Percentiles rank a stretch among this genome's conserved stretches.
Conservation (phyloP, 352 stramenopile species). For the Phytopythium mirpurense region DNA sequence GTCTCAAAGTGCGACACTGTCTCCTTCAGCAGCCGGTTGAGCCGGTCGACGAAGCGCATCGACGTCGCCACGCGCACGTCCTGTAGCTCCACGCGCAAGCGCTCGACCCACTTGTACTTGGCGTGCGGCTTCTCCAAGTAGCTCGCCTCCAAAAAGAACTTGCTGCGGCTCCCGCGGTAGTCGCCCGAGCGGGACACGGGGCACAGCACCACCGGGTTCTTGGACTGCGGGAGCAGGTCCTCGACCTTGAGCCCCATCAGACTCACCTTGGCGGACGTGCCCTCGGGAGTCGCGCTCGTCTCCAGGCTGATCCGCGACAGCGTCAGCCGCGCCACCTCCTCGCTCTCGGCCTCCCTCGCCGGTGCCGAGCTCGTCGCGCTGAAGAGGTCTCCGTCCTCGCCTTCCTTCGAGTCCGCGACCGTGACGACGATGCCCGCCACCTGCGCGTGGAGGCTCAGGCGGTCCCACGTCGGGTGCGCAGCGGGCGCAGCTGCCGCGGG, state of each 20-base stretch:
- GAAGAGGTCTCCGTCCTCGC: slow-evolving; percentile 4
- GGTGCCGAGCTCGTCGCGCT: not conserved
- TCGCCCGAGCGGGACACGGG: slow-evolving; percentile 29
- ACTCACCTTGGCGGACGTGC: slow-evolving; percentile 54
- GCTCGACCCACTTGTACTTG: slow-evolving; percentile 71
- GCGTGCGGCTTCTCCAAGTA: slow-evolving; percentile 67
- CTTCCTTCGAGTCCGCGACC: slow-evolving; percentile 59
- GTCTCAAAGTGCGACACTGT: slow-evolving; percentile 67
- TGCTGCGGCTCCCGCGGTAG: slow-evolving; percentile 16
- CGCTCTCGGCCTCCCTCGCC: slow-evolving; percentile 10
- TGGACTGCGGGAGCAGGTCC: slow-evolving; percentile 56
- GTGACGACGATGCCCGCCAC: slow-evolving; percentile 67
- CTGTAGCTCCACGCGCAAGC: slow-evolving; percentile 50
- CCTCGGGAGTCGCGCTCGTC: slow-evolving; percentile 27
- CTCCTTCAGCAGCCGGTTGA: slow-evolving; percentile 53
- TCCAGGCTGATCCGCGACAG: slow-evolving; percentile 64
- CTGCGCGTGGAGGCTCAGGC: slow-evolving; percentile 61
- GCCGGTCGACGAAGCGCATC: slow-evolving; percentile 74
- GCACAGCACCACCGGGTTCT: slow-evolving; percentile 60
- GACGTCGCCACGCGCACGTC: slow-evolving; percentile 70
- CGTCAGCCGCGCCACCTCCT: slow-evolving; percentile 61
- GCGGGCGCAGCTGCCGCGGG: slow-evolving; percentile 12
- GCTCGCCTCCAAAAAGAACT: slow-evolving; percentile 61
- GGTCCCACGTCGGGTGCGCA: slow-evolving; percentile 43
- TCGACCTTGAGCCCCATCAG: slow-evolving; percentile 74